Evolutionary conservation across 805 yeast species (phyloP).

Genomic region (Saccharomycopsis oosterbeekiorum): DNA sequence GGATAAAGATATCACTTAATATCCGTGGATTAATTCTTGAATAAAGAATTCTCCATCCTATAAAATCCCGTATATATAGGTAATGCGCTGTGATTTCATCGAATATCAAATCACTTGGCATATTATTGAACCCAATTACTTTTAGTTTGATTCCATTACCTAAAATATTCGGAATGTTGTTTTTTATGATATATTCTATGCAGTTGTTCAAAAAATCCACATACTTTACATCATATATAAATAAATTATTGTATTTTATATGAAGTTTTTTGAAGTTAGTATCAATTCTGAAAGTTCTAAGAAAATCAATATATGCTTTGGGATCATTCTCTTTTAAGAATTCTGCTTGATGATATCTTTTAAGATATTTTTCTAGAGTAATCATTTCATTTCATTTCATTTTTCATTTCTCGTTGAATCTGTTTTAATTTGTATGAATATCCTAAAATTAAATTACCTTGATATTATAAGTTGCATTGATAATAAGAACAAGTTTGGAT

Average conservation of each 20-base stretch:
- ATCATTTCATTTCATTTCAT: background rate
- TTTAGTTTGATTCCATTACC: background rate
- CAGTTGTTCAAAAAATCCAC: constrained; percentile 2
- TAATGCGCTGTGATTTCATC: constrained; percentile 1
- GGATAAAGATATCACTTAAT: background rate
- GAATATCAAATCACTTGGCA: background rate
- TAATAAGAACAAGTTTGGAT: background rate
- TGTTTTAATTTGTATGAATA: background rate
- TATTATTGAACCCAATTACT: background rate
- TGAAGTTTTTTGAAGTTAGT: background rate
- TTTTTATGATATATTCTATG: constrained; percentile 2
- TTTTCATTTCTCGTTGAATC: background rate
- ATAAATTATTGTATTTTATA: background rate
- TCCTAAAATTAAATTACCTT: background rate
- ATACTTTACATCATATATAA: background rate
- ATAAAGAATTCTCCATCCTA: constrained; percentile 4
- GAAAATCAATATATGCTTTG: constrained; percentile 4
- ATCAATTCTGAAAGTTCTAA: background rate
- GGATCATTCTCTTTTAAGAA: constrained; percentile 1
- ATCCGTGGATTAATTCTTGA: constrained; percentile 1
- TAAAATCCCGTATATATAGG: background rate
- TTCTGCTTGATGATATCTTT: background rate
- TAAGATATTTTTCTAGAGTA: background rate
- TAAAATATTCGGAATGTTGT: constrained; percentile 1
- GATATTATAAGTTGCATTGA: background rate